Conservation (phyloP, 1,284 basidiomycete genomes). For the Fistulina hepatica region DNA sequence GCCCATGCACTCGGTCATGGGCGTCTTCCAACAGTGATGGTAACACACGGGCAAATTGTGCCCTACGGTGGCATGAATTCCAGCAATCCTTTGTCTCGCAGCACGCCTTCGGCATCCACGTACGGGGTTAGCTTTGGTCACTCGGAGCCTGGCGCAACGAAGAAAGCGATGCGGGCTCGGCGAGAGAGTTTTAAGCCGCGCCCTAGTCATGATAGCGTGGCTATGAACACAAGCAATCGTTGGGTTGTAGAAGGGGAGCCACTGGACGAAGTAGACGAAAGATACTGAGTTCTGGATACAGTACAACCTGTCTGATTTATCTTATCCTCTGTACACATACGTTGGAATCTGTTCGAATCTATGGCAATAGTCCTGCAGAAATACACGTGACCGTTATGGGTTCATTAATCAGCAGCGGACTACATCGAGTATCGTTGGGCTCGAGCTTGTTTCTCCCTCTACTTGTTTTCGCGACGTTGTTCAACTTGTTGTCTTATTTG, state of each 20-base stretch:
- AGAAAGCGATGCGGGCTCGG: constrained; percentile 35
- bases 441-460: no score
- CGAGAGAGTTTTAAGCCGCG: constrained; percentile 73
- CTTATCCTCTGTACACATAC: no score
- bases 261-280: constrained; percentile 28
- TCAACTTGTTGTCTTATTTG: no score
- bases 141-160: constrained; percentile 20
- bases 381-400: no score
- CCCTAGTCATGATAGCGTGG: constrained; percentile 46
- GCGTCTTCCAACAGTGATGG: constrained; percentile 24
- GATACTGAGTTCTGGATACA: constrained; percentile 14
- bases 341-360: no score
- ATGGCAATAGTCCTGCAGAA: no score
- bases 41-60: constrained; percentile 8
- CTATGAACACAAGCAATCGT: constrained; percentile 21
- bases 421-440: no score
- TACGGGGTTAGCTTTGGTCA: constrained; percentile 30
- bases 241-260: constrained; percentile 23
- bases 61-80: constrained; percentile 15
- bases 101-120: constrained; percentile 13
- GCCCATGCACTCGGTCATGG: constrained; percentile 45
- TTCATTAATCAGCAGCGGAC: no score
- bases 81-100: constrained; percentile 9
- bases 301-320: not conserved
- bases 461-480: no score